These are phyloP conservation scores for Punica granatum DNA, from an alignment of 345 rosid genomes.

Conservation along the genomic window DNA sequence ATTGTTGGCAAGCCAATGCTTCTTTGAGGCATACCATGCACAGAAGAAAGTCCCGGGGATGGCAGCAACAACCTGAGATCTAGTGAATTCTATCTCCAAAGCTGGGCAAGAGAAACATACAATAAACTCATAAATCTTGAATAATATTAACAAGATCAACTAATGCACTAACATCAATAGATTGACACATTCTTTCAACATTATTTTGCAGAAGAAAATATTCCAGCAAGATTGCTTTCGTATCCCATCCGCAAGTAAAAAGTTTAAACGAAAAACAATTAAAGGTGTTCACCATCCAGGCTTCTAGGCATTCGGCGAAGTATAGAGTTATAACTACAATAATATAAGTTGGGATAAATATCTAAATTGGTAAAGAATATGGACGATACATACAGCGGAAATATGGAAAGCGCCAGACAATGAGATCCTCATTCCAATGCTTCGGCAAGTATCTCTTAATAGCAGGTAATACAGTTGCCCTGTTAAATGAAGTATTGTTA, in stretches of 20 bases:
- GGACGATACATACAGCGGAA: conserved; percentile 55
- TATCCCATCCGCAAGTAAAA: background rate
- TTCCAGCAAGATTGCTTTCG: background rate
- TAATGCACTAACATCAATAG: background rate
- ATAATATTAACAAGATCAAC: conserved; percentile 20
- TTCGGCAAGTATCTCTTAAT: conserved; percentile 64
- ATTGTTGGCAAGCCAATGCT: conserved; percentile 99
- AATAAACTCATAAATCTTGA: conserved; percentile 34
- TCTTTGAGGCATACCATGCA: conserved; percentile 95
- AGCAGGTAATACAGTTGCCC: conserved; percentile 88
- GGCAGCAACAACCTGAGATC: conserved; percentile 85
- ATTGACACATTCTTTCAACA: background rate
- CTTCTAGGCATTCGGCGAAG: background rate
- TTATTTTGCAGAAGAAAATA: background rate
- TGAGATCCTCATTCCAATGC: conserved; percentile 73
- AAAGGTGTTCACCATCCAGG: background rate
- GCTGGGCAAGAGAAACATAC: conserved; percentile 55
- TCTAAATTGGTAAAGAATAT: background rate
- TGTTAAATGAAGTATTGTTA: conserved; percentile 22
- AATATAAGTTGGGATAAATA: background rate
- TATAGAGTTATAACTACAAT: background rate
- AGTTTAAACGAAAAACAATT: background rate
- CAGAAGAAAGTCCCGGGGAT: conserved; percentile 97
- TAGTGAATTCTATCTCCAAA: conserved; percentile 91
- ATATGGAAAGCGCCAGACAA: conserved; percentile 71